phyloP scores from a whole-genome alignment of 2,329 filamentous ascomycete species.

The Colletotrichum kahawae region DNA sequence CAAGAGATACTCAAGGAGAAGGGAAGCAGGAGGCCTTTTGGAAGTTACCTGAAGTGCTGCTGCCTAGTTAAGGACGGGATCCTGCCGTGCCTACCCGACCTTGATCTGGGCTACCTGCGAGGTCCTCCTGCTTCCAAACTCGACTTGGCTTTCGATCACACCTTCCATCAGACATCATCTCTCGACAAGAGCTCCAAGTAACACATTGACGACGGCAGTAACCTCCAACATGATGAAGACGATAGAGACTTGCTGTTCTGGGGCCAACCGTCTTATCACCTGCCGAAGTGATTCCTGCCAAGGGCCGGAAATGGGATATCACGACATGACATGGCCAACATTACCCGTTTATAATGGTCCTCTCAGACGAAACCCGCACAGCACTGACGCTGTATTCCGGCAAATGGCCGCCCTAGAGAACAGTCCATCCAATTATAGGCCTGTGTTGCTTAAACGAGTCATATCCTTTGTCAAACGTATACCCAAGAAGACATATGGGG shows the following conservation, averaged over 20 bases:
- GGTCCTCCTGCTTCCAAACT: background rate
- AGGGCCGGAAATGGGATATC: background rate
- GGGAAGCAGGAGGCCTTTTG: background rate
- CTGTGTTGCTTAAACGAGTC: background rate
- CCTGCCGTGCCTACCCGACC: background rate
- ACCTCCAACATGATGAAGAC: background rate
- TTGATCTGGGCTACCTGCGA: background rate
- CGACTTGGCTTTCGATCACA: background rate
- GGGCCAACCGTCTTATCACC: background rate
- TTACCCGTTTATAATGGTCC: background rate
- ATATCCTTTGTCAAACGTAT: background rate
- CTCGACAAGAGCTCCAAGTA: background rate
- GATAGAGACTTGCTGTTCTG: background rate
- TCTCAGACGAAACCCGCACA: background rate
- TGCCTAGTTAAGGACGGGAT: background rate
- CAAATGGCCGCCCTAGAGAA: background rate
- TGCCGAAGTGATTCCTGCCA: background rate
- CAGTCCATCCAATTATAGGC: background rate
- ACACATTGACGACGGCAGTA: background rate
- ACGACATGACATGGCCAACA: background rate
- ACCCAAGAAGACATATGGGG: background rate
- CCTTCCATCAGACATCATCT: background rate
- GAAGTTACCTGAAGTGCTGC: background rate
- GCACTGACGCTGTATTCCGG: background rate
- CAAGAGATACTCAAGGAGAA: background rate